Evolutionary conservation across 345 rosid species (phyloP).

Genomic region (Eucalyptus erythrocorys): DNA sequence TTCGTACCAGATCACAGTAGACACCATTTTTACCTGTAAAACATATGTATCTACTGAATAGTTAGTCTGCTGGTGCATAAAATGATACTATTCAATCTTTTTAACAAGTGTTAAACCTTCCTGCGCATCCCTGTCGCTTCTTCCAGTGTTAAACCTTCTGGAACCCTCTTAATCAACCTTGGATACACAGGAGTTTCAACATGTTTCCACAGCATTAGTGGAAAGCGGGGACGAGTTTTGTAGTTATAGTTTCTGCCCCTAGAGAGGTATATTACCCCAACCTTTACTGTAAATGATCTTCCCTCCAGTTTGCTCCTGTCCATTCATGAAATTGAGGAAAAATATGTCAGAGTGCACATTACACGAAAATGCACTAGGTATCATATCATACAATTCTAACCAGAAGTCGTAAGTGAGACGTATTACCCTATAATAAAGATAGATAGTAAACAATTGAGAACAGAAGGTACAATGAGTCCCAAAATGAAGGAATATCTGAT

Average conservation of each 20-base stretch:
- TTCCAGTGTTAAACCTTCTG: constrained; percentile 57
- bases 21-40: constrained; percentile 79
- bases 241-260: constrained; percentile 92
- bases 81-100: no score
- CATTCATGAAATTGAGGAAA: not conserved
- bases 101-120: constrained; percentile 21
- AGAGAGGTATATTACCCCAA: constrained; percentile 67
- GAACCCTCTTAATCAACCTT: constrained; percentile 49
- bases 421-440: not conserved
- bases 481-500: not conserved
- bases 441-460: not conserved
- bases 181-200: constrained; percentile 61
- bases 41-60: not conserved
- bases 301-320: constrained; percentile 87
- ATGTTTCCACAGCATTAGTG: constrained; percentile 97
- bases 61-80: not conserved
- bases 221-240: constrained; percentile 65
- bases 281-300: constrained; percentile 70
- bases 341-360: not conserved
- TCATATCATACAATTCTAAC: not conserved
- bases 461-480: not conserved
- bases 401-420: not conserved
- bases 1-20: constrained; percentile 45
- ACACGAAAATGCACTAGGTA: not conserved
- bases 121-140: constrained; percentile 73